Evolutionary conservation across 2,329 filamentous ascomycete species (phyloP), one percentile per base, ranked within the genome.

Genomic region (Colletotrichum lindemuthianum): DNA sequence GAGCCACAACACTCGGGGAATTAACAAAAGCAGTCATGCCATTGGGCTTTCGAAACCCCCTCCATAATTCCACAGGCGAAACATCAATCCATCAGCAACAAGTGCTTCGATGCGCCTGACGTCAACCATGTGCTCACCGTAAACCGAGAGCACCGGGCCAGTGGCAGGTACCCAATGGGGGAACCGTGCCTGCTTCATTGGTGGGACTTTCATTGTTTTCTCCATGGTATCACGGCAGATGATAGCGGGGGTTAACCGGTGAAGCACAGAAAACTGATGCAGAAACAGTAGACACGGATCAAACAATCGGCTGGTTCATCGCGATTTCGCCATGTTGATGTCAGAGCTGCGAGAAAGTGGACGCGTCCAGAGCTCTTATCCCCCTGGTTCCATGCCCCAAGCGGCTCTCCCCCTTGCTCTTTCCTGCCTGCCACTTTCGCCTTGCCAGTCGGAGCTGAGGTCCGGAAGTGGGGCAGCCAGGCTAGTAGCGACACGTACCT

Each of bases 321-420:
- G 49, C 12, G 15, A 56, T 64, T 65, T 60, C 64, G 64, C 60
- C 60, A 67, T 65, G 50, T 67, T 67, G 64, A 66, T 66, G 64
- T 67, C 64, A 67, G 39, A 64, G 45, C 41, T 41, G 15, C 13
- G 37, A 43, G 58, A 41, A 44, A 55, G 48, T 65, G 33, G 61
- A 53, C 59, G 61, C 40, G 12, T 61, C 60, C 54, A 57, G 41
- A 53, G 44, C n/a, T n/a, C 10, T n/a, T 15, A 13, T 12, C 13
- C 15, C 13, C 40, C 40, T 43, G 15, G 37, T 10, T 3, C 37
- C 37, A 40, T 13, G 13, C 9, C 3, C 9, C 37, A 40, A 40
- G 37, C 9, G 37, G 37, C 13, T 9, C 37, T 40, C 24, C 24
- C 55, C 45, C 13, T 43, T 49, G 36, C 54, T 15, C 8, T 40